Evolutionary conservation across 2,329 filamentous ascomycete genomes (phyloP), one percentile per base, ranked within the genome.

Genomic region (Lachnellula occidentalis): DNA sequence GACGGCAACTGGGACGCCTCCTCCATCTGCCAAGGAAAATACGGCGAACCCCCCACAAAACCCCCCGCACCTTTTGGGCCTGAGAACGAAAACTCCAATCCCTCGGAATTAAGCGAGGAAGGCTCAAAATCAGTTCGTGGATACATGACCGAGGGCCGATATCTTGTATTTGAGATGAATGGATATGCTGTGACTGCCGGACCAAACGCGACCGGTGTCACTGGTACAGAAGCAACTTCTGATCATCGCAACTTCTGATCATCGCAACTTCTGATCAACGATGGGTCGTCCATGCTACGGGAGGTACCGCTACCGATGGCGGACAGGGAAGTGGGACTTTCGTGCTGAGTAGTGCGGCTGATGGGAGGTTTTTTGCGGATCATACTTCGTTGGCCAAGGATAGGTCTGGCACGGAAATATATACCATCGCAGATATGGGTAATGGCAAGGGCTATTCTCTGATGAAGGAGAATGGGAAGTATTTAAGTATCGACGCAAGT

Each of bases 121-220:
- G 78, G 78, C 1, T 80, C 74, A 71, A 81, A 81, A 65, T 63
- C 72, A 42, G 70, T 77, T 15, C 69, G 78, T 3, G 78, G 78
- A 1, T 70, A 73, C 42, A 66, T 81, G 24, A 80, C 76, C 4
- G 78, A 81, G 61, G 78, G 78, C 12, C 76, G 77, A 15, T 79
- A 75, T 59, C 70, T 81, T 14, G 74, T 75, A 4, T 75, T 80
- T 52, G 77, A 78, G 62, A 67, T 68, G 54, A 66, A 69, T 41
- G 73, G 73, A n/a, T 66, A 61, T n/a, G 76, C 76, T 0, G 67
- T 79, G 14, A 66, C 66, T 58, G 60, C 4, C 60, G 63, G 49
- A 51, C 34, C 48, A 58, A 51, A 53, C 58, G 39, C 22, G 34
- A 39, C 15, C 36, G 15, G 17, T 17, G 17, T 66, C 45, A 67